Evolutionary conservation across 495 filamentous ascomycete genomes (phyloP).

Genomic region (Xylaria palmicola): DNA sequence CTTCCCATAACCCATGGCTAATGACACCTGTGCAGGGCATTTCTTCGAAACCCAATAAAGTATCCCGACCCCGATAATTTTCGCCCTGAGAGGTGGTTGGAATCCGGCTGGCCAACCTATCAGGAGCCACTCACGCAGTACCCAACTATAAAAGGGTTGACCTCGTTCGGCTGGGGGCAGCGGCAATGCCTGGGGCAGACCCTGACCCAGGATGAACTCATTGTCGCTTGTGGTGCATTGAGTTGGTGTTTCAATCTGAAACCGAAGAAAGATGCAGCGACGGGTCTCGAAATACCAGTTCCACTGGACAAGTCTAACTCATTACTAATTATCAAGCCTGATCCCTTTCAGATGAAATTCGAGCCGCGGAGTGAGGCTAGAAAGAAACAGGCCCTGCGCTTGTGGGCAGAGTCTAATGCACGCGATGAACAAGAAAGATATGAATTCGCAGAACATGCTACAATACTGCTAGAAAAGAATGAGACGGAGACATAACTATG

Average conservation of each 20-base stretch:
- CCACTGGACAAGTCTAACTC: conserved; percentile 44
- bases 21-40: conserved; percentile 32
- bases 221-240: conserved; percentile 45
- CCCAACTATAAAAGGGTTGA: conserved; percentile 46
- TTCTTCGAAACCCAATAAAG: conserved; percentile 43
- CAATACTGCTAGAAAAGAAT: not conserved
- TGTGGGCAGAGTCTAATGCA: conserved; percentile 29
- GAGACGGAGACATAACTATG: not conserved
- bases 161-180: conserved; percentile 60
- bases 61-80: conserved; percentile 53
- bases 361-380: conserved; percentile 36
- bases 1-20: not conserved
- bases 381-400: conserved; percentile 29
- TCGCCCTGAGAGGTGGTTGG: conserved; percentile 51
- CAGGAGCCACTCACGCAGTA: conserved; percentile 45
- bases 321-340: conserved; percentile 43
- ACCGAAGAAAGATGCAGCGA: conserved; percentile 32
- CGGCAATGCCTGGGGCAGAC: conserved; percentile 58
- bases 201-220: conserved; percentile 52
- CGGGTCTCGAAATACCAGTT: conserved; percentile 35
- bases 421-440: conserved; percentile 24
- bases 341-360: conserved; percentile 42
- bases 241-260: conserved; percentile 52
- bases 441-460: conserved; percentile 23
- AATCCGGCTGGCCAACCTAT: conserved; percentile 53